Conservation (phyloP, 495 filamentous ascomycete species). For the Pseudoneurospora amorphoporcata region DNA sequence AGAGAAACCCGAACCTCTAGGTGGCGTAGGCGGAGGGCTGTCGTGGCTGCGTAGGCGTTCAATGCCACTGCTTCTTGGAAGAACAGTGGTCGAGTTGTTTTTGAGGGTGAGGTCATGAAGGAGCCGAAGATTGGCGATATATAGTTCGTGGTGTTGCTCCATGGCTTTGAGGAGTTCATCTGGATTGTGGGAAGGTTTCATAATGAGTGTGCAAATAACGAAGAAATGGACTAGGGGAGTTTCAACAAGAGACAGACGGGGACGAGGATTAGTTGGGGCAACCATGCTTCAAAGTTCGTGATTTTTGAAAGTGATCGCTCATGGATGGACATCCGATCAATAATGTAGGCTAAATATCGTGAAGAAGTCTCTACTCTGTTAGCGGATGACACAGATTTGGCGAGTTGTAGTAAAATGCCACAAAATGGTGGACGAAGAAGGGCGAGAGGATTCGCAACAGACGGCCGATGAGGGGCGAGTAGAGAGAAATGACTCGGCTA, state of each 20-base stretch:
- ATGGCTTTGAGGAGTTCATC: conserved; percentile 28
- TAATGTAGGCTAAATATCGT: not conserved
- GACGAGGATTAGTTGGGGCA: not conserved
- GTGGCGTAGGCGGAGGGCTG: conserved; percentile 2
- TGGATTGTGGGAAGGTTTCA: not conserved
- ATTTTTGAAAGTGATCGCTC: not conserved
- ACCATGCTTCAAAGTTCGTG: not conserved
- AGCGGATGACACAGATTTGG: not conserved
- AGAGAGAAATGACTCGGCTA: not conserved
- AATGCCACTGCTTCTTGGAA: not conserved
- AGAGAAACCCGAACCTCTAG: conserved; percentile 10
- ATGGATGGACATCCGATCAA: not conserved
- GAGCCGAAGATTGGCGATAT: conserved; percentile 22
- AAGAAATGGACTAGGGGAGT: not conserved
- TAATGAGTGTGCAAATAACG: not conserved
- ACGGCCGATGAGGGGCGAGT: not conserved
- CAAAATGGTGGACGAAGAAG: not conserved
- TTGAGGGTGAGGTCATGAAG: conserved; percentile 22
- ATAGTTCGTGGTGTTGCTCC: conserved; percentile 26
- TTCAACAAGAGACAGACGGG: not conserved
- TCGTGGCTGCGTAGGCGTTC: conserved; percentile 5
- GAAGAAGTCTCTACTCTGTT: not conserved
- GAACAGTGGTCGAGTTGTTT: not conserved
- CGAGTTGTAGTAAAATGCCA: not conserved
- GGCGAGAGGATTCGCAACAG: not conserved